A percentile compares a stretch with the other conserved stretches of the same genome.
Evolutionary conservation across 2,329 filamentous ascomycete species (phyloP).

Genomic region (Neofusicoccum sp.): DNA sequence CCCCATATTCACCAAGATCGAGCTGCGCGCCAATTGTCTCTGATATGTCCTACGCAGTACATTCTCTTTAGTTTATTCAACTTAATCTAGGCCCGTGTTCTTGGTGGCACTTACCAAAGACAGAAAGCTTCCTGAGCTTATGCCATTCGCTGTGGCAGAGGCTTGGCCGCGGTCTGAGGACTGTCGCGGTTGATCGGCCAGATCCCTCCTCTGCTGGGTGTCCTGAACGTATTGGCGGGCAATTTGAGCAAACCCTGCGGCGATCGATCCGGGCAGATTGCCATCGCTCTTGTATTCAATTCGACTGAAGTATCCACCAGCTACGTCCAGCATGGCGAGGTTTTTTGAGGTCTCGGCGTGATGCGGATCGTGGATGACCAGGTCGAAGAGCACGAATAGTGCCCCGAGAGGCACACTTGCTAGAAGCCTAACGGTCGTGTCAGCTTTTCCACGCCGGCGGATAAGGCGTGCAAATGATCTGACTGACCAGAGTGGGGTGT

Average conservation of each 20-base stretch:
- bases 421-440: neutral
- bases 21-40: too few species aligned
- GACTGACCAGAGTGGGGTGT: conserved; percentile 38
- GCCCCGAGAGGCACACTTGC: neutral
- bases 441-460: too few species aligned
- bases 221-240: conserved; percentile 43
- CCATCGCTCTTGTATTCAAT: conserved; percentile 45
- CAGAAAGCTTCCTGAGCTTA: too few species aligned
- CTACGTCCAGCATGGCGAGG: conserved; percentile 46
- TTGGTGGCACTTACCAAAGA: too few species aligned
- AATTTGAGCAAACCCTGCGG: conserved; percentile 34
- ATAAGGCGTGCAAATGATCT: too few species aligned
- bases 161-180: too few species aligned
- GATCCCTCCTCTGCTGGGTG: neutral
- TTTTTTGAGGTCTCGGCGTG: conserved; percentile 41
- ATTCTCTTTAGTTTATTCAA: too few species aligned
- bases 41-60: too few species aligned
- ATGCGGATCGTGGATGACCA: neutral
- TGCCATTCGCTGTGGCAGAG: too few species aligned
- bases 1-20: too few species aligned
- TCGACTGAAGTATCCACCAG: conserved; percentile 47
- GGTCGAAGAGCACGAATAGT: conserved; percentile 47
- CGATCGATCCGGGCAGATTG: conserved; percentile 40
- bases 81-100: too few species aligned
- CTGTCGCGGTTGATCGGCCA: too few species aligned